Conservation (phyloP, 257 asterid genomes). For the Fraxinus quadrangulata region DNA sequence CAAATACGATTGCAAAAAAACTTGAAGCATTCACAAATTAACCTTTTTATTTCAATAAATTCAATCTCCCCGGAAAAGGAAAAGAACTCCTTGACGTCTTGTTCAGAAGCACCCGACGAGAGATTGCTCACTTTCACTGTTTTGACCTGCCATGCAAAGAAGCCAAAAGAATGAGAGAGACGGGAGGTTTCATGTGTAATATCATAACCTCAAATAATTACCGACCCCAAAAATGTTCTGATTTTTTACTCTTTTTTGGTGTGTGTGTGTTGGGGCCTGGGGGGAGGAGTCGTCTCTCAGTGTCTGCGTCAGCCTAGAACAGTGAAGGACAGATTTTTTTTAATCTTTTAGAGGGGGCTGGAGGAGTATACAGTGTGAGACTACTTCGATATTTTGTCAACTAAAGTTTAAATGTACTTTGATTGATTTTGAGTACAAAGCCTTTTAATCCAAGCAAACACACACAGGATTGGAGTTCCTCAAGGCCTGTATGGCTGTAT, state of each 20-base stretch:
- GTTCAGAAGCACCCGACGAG: slow-evolving; percentile 58
- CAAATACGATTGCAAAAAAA: slow-evolving; percentile 12
- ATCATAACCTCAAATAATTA: background rate
- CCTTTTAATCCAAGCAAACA: background rate
- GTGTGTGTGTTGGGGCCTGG: background rate
- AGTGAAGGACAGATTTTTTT: too few relatives aligned
- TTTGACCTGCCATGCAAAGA: slow-evolving; percentile 42
- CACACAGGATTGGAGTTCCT: background rate
- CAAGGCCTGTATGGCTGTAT: background rate
- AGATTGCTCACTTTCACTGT: slow-evolving; percentile 74
- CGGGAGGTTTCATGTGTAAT: background rate
- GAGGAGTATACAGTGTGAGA: background rate
- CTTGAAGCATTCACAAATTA: slow-evolving; percentile 10
- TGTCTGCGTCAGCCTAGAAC: too few relatives aligned
- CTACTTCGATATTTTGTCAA: background rate
- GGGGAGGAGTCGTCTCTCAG: background rate
- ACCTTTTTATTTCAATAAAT: slow-evolving; percentile 65
- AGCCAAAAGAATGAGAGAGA: slow-evolving; percentile 5
- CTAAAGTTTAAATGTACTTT: background rate
- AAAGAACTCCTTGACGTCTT: slow-evolving; percentile 71
- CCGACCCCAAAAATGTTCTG: background rate
- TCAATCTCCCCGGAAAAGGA: slow-evolving; percentile 72
- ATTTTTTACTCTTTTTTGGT: background rate
- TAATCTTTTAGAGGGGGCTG: background rate
- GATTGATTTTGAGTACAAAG: background rate